phyloP scores from a whole-genome alignment of 306 rosid species.

The Sesbania bispinosa region DNA sequence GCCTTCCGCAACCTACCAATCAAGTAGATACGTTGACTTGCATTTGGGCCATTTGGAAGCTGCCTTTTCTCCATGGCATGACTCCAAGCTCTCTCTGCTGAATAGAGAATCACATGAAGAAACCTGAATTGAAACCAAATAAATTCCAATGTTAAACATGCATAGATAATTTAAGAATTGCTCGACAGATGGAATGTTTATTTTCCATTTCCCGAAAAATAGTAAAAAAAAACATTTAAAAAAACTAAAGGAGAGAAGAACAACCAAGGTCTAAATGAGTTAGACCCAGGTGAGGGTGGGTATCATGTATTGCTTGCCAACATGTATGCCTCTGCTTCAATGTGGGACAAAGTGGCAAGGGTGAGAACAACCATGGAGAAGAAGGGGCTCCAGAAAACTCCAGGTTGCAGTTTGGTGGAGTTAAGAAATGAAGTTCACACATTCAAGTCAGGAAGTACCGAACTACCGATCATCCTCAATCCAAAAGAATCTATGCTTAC shows the following conservation, averaged over 20 bases:
- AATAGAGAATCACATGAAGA: slow-evolving; percentile 83
- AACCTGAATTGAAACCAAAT: slow-evolving; percentile 60
- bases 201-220: slow-evolving; percentile 11
- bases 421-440: slow-evolving; percentile 63
- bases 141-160: slow-evolving; percentile 11
- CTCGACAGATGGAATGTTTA: slow-evolving; percentile 5
- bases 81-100: slow-evolving; percentile 98
- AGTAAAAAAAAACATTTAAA: neutral
- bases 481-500: slow-evolving; percentile 58
- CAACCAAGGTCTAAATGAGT: slow-evolving; percentile 17
- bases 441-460: slow-evolving; percentile 82
- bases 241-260: neutral
- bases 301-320: slow-evolving; percentile 81
- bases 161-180: neutral
- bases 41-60: slow-evolving; percentile 90
- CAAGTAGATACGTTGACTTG: slow-evolving; percentile 79
- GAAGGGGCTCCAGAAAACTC: slow-evolving; percentile 61
- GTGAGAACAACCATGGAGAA: slow-evolving; percentile 64
- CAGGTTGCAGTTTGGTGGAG: slow-evolving; percentile 78
- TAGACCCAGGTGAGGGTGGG: slow-evolving; percentile 66
- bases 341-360: slow-evolving; percentile 68
- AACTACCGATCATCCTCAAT: slow-evolving; percentile 71
- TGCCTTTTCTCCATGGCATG: slow-evolving; percentile 99
- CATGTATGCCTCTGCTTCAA: slow-evolving; percentile 68
- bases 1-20: slow-evolving; percentile 99